phyloP scores from a whole-genome alignment of 331 rosid species.

The Acacia pycnantha region DNA sequence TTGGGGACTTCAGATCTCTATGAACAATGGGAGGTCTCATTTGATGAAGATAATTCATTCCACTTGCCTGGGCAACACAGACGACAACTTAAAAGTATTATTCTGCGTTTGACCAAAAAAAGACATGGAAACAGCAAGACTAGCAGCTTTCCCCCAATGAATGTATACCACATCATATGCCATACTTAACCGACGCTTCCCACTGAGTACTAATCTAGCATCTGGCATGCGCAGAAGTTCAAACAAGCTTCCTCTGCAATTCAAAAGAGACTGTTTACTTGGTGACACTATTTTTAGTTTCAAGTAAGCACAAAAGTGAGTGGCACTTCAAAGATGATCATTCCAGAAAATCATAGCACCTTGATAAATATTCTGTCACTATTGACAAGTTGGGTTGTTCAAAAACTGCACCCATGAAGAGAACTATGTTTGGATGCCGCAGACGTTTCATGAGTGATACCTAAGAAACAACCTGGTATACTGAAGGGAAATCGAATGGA shows the following conservation, averaged over 20 bases:
- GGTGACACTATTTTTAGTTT: conserved; percentile 16
- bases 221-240: conserved; percentile 68
- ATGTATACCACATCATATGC: conserved; percentile 86
- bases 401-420: conserved; percentile 89
- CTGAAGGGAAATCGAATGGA: conserved; percentile 23
- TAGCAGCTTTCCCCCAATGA: conserved; percentile 12
- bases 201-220: conserved; percentile 59
- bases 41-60: conserved; percentile 96
- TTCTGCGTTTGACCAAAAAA: not conserved
- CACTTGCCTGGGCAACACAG: conserved; percentile 73
- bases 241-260: conserved; percentile 89
- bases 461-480: conserved; percentile 44
- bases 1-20: conserved; percentile 95
- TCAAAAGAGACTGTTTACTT: conserved; percentile 30
- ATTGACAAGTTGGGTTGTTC: conserved; percentile 85
- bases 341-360: conserved; percentile 44
- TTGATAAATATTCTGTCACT: conserved; percentile 91
- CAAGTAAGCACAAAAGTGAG: conserved; percentile 13
- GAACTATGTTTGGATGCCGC: conserved; percentile 94
- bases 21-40: conserved; percentile 93
- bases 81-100: conserved; percentile 9
- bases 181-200: conserved; percentile 73
- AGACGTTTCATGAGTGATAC: conserved; percentile 87
- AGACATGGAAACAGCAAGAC: conserved; percentile 13
- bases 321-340: conserved; percentile 10